Conservation (phyloP, 108 stramenopile genomes). For the Cyclotella kingstonii region DNA sequence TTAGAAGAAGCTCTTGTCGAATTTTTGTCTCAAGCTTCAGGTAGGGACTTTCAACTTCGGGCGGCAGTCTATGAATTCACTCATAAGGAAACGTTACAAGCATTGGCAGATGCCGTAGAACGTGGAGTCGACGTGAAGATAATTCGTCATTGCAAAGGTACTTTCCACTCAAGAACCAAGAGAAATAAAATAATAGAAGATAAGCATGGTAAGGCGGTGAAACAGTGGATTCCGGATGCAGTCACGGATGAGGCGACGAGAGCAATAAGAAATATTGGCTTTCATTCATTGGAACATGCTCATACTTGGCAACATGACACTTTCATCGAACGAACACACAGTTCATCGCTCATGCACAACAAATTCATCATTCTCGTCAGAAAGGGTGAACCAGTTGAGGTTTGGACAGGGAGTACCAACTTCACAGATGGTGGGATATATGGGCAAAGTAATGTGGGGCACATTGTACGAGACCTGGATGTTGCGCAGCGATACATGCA, state of each 20-base stretch:
- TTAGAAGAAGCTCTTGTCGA: slow-evolving; percentile 35
- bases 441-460: slow-evolving; percentile 27
- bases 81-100: slow-evolving; percentile 31
- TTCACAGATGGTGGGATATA: slow-evolving; percentile 37
- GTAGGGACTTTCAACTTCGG: slow-evolving; percentile 14
- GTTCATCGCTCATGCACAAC: slow-evolving; percentile 40
- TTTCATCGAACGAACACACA: slow-evolving; percentile 42
- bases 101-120: slow-evolving; percentile 35
- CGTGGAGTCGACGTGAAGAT: slow-evolving; percentile 41
- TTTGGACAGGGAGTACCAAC: slow-evolving; percentile 40
- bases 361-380: slow-evolving; percentile 39
- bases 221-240: slow-evolving; percentile 37
- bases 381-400: slow-evolving; percentile 11
- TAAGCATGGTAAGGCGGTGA: slow-evolving; percentile 26
- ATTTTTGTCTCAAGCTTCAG: slow-evolving; percentile 30
- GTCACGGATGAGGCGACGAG: slow-evolving; percentile 16
- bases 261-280: slow-evolving; percentile 30
- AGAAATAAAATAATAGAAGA: slow-evolving; percentile 23
- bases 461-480: slow-evolving; percentile 30
- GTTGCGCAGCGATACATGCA: slow-evolving; percentile 18
- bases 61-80: slow-evolving; percentile 41
- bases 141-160: slow-evolving; percentile 36
- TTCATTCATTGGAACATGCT: slow-evolving; percentile 21
- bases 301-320: slow-evolving; percentile 37
- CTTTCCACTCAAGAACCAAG: slow-evolving; percentile 10